Base-by-base conservation (phyloP, 495 filamentous ascomycete species). In the Viridothelium virens region DNA sequence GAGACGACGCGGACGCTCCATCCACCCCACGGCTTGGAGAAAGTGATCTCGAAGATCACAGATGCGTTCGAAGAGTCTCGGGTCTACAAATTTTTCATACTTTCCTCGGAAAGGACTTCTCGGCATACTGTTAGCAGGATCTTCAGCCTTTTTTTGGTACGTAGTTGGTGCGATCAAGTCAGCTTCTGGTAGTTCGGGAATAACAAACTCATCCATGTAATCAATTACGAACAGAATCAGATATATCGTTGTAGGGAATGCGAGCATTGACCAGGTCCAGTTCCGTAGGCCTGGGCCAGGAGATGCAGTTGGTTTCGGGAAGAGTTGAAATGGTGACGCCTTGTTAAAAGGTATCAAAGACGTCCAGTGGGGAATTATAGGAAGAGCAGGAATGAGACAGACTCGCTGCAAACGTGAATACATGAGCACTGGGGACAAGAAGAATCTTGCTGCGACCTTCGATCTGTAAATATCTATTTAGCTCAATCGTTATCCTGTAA, bases 331-430 rank as follows among this genome's bases (percentile, higher is more conserved):
- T 14, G 48, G 48, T n/a, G 48, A 53, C 16, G 48, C 11, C 18
- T 53, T 53, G n/a, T n/a, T 53, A 53, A 53, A 53, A n/a, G 48
- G 48, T 53, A 53, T 25, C 12, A 53, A 53, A 18, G 12, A 53
- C 18, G 5, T 9, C 48, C 48, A 53, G 18, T 53, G 11, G 5
- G 48, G 48, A 53, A 53, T 5, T 53, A 5, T 53, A 18, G 48
- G 48, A 18, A n/a, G 18, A 53, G 48, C 48, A 53, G 48, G 48
- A 53, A 53, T 53, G 48, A 53, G 48, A 53, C 18, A 25, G n/a
- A 14, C 5, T 25, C n/a, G 48, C 48, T 53, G 48, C 48, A 53
- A 5, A 53, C 16, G 48, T 14, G 48, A 53, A 53, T 53, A 53
- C 48, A 53, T 53, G 48, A 53, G 18, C 11, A 53, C 5, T 5